These are phyloP conservation scores for Fraxinus albicans DNA, from an alignment of 305 asterid species.

Conservation along the genomic window DNA sequence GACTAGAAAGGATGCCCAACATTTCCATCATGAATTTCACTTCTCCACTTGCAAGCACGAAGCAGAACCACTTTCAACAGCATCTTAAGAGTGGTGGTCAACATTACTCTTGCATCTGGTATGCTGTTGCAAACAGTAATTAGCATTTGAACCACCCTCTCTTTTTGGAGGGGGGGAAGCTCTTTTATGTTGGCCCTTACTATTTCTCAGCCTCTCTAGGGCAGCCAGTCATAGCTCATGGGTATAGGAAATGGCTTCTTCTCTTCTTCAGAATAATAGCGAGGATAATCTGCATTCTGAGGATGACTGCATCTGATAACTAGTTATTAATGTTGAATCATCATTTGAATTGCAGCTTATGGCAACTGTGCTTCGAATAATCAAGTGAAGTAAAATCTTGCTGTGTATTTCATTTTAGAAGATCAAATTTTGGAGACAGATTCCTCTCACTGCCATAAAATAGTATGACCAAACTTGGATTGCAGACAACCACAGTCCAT, in stretches of 20 bases:
- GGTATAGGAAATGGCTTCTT: slow-evolving; percentile 95
- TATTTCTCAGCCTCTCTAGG: slow-evolving; percentile 71
- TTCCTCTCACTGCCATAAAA: slow-evolving; percentile 29
- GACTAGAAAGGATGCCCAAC: slow-evolving; percentile 88
- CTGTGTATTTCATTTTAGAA: slow-evolving; percentile 28
- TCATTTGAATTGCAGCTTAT: slow-evolving; percentile 27
- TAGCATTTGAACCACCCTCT: slow-evolving; percentile 65
- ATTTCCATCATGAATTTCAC: slow-evolving; percentile 81
- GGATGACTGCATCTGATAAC: slow-evolving; percentile 51
- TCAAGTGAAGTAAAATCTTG: slow-evolving; percentile 51
- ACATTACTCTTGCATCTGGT: slow-evolving; percentile 60
- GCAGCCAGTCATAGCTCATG: slow-evolving; percentile 87
- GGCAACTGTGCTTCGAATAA: slow-evolving; percentile 21
- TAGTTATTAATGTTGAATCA: slow-evolving; percentile 25
- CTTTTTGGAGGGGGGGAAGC: slow-evolving; percentile 76
- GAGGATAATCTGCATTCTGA: slow-evolving; percentile 89
- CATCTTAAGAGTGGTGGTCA: slow-evolving; percentile 81
- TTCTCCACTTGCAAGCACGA: slow-evolving; percentile 91
- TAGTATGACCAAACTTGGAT: slow-evolving; percentile 34
- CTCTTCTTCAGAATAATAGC: slow-evolving; percentile 71
- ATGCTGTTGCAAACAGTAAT: slow-evolving; percentile 70
- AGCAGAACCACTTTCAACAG: slow-evolving; percentile 85
- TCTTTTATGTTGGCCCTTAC: slow-evolving; percentile 53
- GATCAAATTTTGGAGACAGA: slow-evolving; percentile 31
- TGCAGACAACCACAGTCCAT: slow-evolving; percentile 51